These are phyloP conservation scores for Graphium sp. DNA, from an alignment of 2,329 filamentous ascomycete genomes.

Conservation along the genomic window DNA sequence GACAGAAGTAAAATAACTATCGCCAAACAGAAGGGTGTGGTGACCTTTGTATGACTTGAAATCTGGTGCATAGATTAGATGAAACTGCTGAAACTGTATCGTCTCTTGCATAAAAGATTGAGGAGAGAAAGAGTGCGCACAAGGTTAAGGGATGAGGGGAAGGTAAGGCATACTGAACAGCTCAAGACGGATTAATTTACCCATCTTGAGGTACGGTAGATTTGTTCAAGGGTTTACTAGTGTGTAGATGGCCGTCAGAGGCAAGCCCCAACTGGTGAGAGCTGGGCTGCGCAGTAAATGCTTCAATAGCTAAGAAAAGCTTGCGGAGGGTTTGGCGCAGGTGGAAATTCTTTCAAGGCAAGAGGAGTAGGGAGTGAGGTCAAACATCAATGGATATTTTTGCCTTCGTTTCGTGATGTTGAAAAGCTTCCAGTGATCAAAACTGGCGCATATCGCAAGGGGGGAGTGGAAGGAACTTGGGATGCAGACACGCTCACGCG, in stretches of 20 bases:
- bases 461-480: too few relatives aligned
- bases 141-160: slow-evolving; percentile 1
- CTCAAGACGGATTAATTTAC: slow-evolving; percentile 88
- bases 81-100: too few relatives aligned
- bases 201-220: slow-evolving; percentile 50
- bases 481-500: too few relatives aligned
- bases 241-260: not conserved
- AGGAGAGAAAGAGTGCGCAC: slow-evolving; percentile 5
- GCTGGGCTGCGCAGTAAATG: slow-evolving; percentile 1
- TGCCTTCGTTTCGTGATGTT: not conserved
- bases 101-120: slow-evolving; percentile 8
- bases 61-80: slow-evolving; percentile 32
- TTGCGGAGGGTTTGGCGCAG: not conserved
- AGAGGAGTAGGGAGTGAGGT: too few relatives aligned
- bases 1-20: slow-evolving; percentile 98
- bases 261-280: slow-evolving; percentile 2
- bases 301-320: not conserved
- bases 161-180: slow-evolving; percentile 56
- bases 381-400: too few relatives aligned
- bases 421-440: too few relatives aligned
- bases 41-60: slow-evolving; percentile 99
- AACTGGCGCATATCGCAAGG: too few relatives aligned
- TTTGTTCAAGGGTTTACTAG: not conserved
- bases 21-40: slow-evolving; percentile 83
- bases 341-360: not conserved